Evolutionary conservation across 805 yeast species (phyloP).

Genomic region (Tetrapisispora namnaoensis): DNA sequence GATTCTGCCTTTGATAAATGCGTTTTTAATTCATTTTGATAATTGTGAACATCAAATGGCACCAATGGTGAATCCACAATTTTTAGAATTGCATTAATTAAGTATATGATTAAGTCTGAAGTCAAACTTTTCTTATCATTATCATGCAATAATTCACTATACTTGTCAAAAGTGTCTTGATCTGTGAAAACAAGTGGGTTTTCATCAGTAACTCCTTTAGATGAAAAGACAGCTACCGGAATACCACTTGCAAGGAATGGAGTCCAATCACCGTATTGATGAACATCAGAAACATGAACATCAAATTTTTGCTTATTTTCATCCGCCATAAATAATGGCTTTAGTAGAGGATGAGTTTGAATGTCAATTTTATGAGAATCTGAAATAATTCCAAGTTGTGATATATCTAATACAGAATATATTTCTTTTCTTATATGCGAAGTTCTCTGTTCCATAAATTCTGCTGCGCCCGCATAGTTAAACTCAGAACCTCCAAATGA

Average conservation of each 20-base stretch:
- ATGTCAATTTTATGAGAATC: constrained; percentile 45
- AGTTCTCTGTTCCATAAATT: constrained; percentile 53
- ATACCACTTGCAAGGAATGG: constrained; percentile 60
- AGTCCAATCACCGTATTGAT: constrained; percentile 49
- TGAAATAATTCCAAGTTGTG: constrained; percentile 38
- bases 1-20: constrained; percentile 37
- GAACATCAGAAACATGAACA: constrained; percentile 20
- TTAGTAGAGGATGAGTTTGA: constrained; percentile 57
- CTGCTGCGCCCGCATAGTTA: constrained; percentile 78
- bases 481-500: constrained; percentile 79
- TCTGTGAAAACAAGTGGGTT: constrained; percentile 59
- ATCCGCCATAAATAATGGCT: constrained; percentile 25
- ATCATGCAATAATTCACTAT: constrained; percentile 33
- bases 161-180: constrained; percentile 52
- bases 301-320: constrained; percentile 8
- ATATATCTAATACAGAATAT: constrained; percentile 62
- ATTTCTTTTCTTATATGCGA: constrained; percentile 49
- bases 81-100: constrained; percentile 44
- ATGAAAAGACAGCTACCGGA: constrained; percentile 24
- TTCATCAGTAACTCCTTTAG: constrained; percentile 9
- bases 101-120: constrained; percentile 43
- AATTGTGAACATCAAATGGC: constrained; percentile 50
- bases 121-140: constrained; percentile 45
- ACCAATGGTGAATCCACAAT: constrained; percentile 68
- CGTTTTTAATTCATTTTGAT: constrained; percentile 36